Evolutionary conservation across 805 yeast genomes (phyloP).

Genomic region (Barnettozyma siamensis): DNA sequence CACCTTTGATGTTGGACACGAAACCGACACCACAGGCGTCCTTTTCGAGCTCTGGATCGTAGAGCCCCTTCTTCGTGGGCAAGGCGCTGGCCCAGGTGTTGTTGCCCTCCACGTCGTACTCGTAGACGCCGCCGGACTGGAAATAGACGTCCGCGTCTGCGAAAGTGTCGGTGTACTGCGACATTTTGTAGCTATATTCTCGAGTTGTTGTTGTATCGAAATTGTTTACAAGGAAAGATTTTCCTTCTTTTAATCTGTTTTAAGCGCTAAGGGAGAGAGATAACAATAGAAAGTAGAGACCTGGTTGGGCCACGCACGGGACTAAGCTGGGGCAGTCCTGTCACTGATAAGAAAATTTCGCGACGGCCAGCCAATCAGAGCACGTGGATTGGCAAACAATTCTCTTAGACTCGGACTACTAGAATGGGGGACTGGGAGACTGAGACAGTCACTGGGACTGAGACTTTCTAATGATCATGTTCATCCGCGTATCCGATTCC

Average conservation of each 20-base stretch:
- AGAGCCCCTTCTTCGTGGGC: slow-evolving; percentile 83
- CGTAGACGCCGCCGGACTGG: slow-evolving; percentile 17
- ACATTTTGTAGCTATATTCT: not conserved
- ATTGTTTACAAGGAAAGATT: not conserved
- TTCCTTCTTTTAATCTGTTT: too few species aligned
- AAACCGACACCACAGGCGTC: slow-evolving; percentile 99
- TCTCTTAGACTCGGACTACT: too few species aligned
- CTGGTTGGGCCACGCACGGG: not conserved
- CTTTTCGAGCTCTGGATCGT: slow-evolving; percentile 89
- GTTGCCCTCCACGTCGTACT: slow-evolving; percentile 72
- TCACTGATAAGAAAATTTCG: slow-evolving; percentile 1
- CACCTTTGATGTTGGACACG: slow-evolving; percentile 89
- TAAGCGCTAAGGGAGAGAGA: not conserved
- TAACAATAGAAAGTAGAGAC: not conserved
- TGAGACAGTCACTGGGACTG: not conserved
- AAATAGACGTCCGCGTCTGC: slow-evolving; percentile 12
- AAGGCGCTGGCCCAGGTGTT: slow-evolving; percentile 88
- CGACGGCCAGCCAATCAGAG: slow-evolving; percentile 1
- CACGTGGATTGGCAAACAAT: not conserved
- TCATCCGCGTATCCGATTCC: too few species aligned
- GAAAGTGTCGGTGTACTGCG: slow-evolving; percentile 3
- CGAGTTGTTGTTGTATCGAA: too few species aligned
- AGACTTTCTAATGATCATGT: too few species aligned
- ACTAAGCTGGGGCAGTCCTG: too few species aligned
- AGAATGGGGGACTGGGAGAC: not conserved